Evolutionary conservation across 352 stramenopile genomes (phyloP).

Genomic region (Phytophthora quininea): DNA sequence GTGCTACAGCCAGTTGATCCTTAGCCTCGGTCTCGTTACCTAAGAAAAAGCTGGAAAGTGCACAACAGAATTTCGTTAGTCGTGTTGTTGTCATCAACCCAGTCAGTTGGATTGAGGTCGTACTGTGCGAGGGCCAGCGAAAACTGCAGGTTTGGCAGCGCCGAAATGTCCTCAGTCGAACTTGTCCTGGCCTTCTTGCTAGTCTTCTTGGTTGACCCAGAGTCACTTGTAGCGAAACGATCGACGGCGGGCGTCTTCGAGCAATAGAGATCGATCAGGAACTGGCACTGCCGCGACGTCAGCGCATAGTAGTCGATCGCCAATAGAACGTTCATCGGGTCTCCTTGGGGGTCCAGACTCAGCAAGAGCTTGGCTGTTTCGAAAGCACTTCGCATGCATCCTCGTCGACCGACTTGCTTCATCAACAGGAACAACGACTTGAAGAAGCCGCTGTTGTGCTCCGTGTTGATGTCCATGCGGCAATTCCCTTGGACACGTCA

Average conservation of each 20-base stretch:
- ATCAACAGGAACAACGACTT: slow-evolving; percentile 79
- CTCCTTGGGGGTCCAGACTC: slow-evolving; percentile 74
- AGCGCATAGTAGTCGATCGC: slow-evolving; percentile 87
- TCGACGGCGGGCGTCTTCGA: slow-evolving; percentile 70
- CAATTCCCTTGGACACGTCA: slow-evolving; percentile 80
- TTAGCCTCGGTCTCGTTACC: slow-evolving; percentile 64
- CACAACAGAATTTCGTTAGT: slow-evolving; percentile 18
- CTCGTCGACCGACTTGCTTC: slow-evolving; percentile 83
- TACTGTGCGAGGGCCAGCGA: slow-evolving; percentile 80
- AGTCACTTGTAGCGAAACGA: slow-evolving; percentile 35
- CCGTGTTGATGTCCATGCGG: slow-evolving; percentile 80
- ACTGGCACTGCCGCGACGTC: slow-evolving; percentile 80
- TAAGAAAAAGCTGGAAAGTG: slow-evolving; percentile 58
- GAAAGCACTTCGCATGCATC: slow-evolving; percentile 86
- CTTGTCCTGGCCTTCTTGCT: slow-evolving; percentile 21
- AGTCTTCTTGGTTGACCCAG: slow-evolving; percentile 17
- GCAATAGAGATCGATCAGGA: slow-evolving; percentile 66
- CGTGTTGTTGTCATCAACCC: background rate
- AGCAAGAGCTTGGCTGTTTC: slow-evolving; percentile 80
- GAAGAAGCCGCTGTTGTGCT: slow-evolving; percentile 84
- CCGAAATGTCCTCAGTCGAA: slow-evolving; percentile 43
- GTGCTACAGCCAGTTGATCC: slow-evolving; percentile 57
- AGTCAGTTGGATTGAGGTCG: background rate
- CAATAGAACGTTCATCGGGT: slow-evolving; percentile 83
- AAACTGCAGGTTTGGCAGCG: slow-evolving; percentile 76